Conservation (phyloP, 2,329 filamentous ascomycete genomes). For the Verticillium nonalfalfae region DNA sequence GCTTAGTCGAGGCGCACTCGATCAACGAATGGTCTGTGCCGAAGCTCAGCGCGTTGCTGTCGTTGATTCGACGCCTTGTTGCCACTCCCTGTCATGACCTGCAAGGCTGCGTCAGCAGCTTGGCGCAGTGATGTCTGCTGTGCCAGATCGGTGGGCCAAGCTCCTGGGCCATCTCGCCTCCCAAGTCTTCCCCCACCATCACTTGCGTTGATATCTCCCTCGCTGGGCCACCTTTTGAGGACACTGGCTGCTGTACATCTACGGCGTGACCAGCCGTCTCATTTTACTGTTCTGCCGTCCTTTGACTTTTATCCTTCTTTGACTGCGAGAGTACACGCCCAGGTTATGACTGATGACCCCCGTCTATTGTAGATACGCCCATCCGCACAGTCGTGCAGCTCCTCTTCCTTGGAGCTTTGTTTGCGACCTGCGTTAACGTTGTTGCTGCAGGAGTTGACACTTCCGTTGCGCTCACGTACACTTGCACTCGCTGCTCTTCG, state of each 20-base stretch:
- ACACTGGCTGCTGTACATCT: not conserved
- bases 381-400: not conserved
- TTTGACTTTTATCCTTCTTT: not conserved
- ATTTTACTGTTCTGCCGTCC: not conserved
- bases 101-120: constrained; percentile 3
- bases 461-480: not conserved
- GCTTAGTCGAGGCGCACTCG: not conserved
- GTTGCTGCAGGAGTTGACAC: not conserved
- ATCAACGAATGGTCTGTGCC: not conserved
- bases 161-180: not conserved
- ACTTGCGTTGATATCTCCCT: not conserved
- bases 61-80: constrained; percentile 1
- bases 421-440: not conserved
- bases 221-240: not conserved
- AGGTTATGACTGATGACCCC: not conserved
- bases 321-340: not conserved
- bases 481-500: not conserved
- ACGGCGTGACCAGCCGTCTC: not conserved
- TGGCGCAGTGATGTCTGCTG: not conserved
- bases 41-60: not conserved
- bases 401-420: not conserved
- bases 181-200: not conserved
- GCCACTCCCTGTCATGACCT: not conserved
- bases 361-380: not conserved
- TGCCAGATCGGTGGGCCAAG: not conserved